Percentiles rank a stretch among this genome's conserved stretches.
Conservation (phyloP, 1,284 basidiomycete species). For the Sporisorium iseilematis-ciliati region DNA sequence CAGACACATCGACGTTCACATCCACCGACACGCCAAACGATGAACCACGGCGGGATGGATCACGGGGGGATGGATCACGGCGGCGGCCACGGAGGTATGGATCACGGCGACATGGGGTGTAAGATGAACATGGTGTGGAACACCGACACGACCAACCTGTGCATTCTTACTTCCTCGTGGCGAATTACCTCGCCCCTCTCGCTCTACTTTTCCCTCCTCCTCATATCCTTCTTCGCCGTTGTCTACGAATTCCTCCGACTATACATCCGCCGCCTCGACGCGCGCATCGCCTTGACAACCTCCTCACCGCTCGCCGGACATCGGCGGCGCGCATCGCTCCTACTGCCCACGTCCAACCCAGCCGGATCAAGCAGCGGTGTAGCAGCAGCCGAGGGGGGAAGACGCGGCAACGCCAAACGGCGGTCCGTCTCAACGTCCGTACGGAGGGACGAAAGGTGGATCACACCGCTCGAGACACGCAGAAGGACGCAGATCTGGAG, state of each 20-base stretch:
- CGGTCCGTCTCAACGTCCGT: neutral
- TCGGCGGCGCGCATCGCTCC: conserved; percentile 19
- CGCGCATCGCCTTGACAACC: neutral
- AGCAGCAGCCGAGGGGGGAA: neutral
- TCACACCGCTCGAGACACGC: conserved; percentile 10
- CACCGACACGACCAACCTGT: conserved; percentile 34
- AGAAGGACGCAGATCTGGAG: conserved; percentile 22
- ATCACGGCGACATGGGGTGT: conserved; percentile 23
- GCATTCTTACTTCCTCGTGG: conserved; percentile 42
- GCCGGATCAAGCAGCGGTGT: neutral
- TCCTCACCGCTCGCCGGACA: neutral
- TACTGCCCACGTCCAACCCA: conserved; percentile 10
- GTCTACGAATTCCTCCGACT: conserved; percentile 39
- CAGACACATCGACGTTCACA: neutral
- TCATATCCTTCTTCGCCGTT: conserved; percentile 22
- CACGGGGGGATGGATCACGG: conserved; percentile 8
- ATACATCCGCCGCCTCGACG: conserved; percentile 30
- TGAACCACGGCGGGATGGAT: conserved; percentile 11
- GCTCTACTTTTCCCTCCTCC: conserved; percentile 25
- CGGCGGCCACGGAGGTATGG: conserved; percentile 14
- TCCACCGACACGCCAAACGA: neutral
- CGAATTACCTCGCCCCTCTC: conserved; percentile 27
- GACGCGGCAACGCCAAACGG: conserved; percentile 13
- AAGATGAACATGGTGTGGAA: conserved; percentile 54
- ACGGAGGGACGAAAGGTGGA: conserved; percentile 4